A percentile compares a stretch with the other conserved stretches of the same genome.
Conservation (phyloP, 352 stramenopile species). For the Phytophthora capsici region DNA sequence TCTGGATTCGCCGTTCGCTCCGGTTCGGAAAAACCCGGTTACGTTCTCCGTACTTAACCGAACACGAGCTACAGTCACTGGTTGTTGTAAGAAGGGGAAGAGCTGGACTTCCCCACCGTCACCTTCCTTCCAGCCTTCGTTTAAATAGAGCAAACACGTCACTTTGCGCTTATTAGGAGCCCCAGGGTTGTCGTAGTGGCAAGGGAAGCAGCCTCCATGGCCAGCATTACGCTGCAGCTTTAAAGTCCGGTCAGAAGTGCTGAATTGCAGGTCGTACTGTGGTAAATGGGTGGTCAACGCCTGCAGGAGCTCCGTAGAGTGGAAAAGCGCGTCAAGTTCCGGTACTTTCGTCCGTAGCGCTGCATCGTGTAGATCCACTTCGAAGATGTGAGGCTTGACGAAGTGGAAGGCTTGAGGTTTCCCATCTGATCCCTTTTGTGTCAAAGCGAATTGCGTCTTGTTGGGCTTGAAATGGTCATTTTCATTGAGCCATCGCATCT, state of each 20-base stretch:
- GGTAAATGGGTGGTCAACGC: conserved; percentile 59
- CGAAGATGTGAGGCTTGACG: conserved; percentile 86
- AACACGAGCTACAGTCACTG: conserved; percentile 66
- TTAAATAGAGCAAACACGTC: conserved; percentile 84
- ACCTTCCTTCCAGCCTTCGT: conserved; percentile 65
- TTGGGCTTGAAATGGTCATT: conserved; percentile 71
- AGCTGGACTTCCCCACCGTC: conserved; percentile 82
- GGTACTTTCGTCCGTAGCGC: conserved; percentile 57
- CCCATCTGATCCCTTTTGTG: conserved; percentile 36
- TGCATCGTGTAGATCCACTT: conserved; percentile 81
- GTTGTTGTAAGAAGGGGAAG: conserved; percentile 69
- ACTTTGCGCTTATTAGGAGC: conserved; percentile 79
- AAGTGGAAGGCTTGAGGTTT: conserved; percentile 57
- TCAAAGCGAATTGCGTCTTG: conserved; percentile 84
- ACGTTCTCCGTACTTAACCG: too few species aligned
- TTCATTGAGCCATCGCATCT: conserved; percentile 68
- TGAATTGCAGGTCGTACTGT: conserved; percentile 62
- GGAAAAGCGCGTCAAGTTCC: conserved; percentile 70
- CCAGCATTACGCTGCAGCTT: conserved; percentile 85
- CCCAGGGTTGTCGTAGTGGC: conserved; percentile 86
- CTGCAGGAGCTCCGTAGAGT: conserved; percentile 61
- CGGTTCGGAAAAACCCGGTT: too few species aligned
- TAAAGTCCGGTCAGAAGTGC: conserved; percentile 63
- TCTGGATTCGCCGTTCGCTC: too few species aligned
- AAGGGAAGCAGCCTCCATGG: conserved; percentile 78